Evolutionary conservation across 208 protist genomes (phyloP).

Genomic region (Trypanosoma vivax): DNA sequence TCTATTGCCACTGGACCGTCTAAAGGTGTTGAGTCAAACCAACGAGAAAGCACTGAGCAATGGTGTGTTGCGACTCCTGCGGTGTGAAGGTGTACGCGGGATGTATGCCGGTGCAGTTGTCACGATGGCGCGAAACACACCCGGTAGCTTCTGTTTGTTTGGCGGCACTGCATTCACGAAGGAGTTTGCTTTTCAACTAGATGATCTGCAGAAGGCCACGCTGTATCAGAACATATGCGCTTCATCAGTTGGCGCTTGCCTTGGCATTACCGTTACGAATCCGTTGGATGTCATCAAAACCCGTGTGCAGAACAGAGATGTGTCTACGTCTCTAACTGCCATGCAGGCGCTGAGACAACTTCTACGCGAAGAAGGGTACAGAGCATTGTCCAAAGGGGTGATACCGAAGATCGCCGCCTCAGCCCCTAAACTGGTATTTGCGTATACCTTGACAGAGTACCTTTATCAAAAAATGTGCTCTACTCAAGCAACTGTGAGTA

Average conservation of each 20-base stretch:
- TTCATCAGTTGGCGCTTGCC: constrained; percentile 70
- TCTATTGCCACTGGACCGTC: constrained; percentile 82
- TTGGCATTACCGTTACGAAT: constrained; percentile 82
- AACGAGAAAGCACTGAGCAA: constrained; percentile 70
- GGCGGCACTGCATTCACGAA: constrained; percentile 86
- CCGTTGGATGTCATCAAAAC: constrained; percentile 93
- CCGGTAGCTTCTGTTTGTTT: constrained; percentile 89
- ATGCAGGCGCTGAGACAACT: constrained; percentile 37
- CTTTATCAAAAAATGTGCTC: constrained; percentile 50
- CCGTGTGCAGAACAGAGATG: constrained; percentile 77
- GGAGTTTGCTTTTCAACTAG: constrained; percentile 70
- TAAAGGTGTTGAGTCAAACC: constrained; percentile 89
- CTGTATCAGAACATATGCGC: constrained; percentile 84
- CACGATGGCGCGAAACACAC: constrained; percentile 85
- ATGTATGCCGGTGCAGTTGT: constrained; percentile 84
- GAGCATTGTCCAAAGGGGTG: constrained; percentile 86
- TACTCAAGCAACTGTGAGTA: background rate
- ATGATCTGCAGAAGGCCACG: constrained; percentile 71
- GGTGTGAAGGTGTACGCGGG: constrained; percentile 67
- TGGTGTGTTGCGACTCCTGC: constrained; percentile 59
- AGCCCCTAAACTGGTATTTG: constrained; percentile 80
- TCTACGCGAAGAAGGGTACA: constrained; percentile 68
- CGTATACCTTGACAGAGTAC: constrained; percentile 82
- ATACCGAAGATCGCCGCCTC: constrained; percentile 82
- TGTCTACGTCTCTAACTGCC: constrained; percentile 37